Evolutionary conservation across 2,329 filamentous ascomycete genomes (phyloP), one percentile per base, ranked within the genome.

Genomic region (Lachnellula willkommii): DNA sequence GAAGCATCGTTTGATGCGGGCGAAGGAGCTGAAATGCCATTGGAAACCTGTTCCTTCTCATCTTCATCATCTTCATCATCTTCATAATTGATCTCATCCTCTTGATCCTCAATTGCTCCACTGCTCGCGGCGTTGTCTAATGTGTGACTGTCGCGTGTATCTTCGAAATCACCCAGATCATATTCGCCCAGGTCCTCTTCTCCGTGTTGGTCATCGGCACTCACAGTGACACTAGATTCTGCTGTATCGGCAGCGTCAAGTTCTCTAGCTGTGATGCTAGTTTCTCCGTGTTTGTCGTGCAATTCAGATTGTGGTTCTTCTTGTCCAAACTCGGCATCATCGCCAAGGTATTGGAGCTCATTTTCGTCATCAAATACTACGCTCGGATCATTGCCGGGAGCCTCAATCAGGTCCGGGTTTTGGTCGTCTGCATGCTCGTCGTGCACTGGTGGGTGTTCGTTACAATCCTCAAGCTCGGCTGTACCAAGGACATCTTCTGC

Each of bases 271-370:
- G 37, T 52, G 22, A 6, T 12, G 24, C 32, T 46, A 36, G 75
- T 71, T 48, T 73, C 72, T 43, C 71, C 71, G 26, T 71, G 72
- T 49, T 75, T 73, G 40, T 74, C 71, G 12, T 64, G 56, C 5
- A 48, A 50, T 42, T 59, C 47, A 45, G 20, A n/a, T 48, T 56
- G 37, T n/a, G 5, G 26, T 43, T 47, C 28, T 36, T 52, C 45
- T 12, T 59, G 50, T 11, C 40, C 50, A 35, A 47, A 35, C 17
- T 49, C 35, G 8, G 12, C 15, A 42, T 50, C 52, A 40, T 17
- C 50, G 4, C 50, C 50, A 46, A 51, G 37, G 37, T 42, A 32
- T 15, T 52, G 42, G 43, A 47, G 39, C 8, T 51, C 48, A 36
- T 40, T 20, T 36, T 45, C 43, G 32, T 42, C 50, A 39, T 45